phyloP scores from a whole-genome alignment of 2,329 filamentous ascomycete genomes.

The Trematosphaeria pertusa region DNA sequence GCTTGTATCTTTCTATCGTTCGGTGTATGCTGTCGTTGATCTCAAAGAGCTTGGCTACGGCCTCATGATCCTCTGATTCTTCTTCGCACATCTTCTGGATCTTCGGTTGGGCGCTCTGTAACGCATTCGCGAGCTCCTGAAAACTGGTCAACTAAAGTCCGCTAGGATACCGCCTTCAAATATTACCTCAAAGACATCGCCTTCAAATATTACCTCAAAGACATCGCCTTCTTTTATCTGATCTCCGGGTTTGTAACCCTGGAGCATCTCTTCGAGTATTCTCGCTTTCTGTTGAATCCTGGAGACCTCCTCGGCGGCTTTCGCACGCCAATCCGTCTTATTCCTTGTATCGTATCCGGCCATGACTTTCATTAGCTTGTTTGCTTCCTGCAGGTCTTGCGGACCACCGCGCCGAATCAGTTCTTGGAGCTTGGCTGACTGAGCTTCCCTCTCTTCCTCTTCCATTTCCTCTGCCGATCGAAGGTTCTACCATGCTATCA shows the following conservation, averaged over 20 bases:
- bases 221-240: conserved; percentile 74
- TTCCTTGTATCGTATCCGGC: conserved; percentile 93
- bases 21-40: conserved; percentile 99
- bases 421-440: conserved; percentile 98
- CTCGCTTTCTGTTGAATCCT: conserved; percentile 96
- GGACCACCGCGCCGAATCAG: conserved; percentile 90
- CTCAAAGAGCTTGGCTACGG: conserved; percentile 91
- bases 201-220: conserved; percentile 68
- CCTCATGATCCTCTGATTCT: conserved; percentile 95
- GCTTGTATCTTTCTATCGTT: conserved; percentile 92
- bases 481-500: conserved; percentile 70
- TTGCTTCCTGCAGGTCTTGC: conserved; percentile 94
- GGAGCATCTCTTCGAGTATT: conserved; percentile 89
- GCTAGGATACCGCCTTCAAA: too few relatives aligned
- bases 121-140: conserved; percentile 82
- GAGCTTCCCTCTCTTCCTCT: conserved; percentile 90
- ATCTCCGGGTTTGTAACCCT: conserved; percentile 82
- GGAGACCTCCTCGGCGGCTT: conserved; percentile 92
- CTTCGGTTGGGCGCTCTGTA: conserved; percentile 95
- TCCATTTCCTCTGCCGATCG: conserved; percentile 99
- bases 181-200: too few relatives aligned
- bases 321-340: conserved; percentile 97
- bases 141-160: conserved; percentile 27
- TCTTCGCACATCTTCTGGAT: conserved; percentile 99
- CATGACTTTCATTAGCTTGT: conserved; percentile 99